Evolutionary conservation across 495 filamentous ascomycete genomes (phyloP).

Genomic region (Penicillium ucsense): DNA sequence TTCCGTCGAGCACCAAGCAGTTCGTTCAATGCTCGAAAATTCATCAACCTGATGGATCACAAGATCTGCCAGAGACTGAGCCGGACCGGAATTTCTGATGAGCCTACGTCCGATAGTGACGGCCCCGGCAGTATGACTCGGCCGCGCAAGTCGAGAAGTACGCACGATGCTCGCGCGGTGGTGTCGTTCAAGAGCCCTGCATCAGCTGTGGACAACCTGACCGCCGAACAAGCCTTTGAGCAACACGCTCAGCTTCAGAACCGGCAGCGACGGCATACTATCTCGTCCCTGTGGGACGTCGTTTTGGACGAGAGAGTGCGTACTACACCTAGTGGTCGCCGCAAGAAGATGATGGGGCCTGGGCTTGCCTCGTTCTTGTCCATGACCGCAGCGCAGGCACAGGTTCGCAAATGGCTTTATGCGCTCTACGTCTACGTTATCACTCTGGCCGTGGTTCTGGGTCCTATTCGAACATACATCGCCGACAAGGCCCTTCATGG

Average conservation of each 20-base stretch:
- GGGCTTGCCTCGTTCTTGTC: conserved; percentile 65
- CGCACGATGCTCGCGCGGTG: conserved; percentile 12
- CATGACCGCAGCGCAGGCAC: conserved; percentile 69
- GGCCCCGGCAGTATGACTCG: conserved; percentile 15
- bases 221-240: conserved; percentile 17
- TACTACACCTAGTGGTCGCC: conserved; percentile 54
- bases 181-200: conserved; percentile 5
- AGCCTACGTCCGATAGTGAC: conserved; percentile 37
- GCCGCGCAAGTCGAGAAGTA: conserved; percentile 22
- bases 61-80: conserved; percentile 36
- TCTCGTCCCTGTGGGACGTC: conserved; percentile 33
- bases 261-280: conserved; percentile 44
- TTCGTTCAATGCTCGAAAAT: conserved; percentile 35
- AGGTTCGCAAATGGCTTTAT: conserved; percentile 71
- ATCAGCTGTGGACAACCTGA: conserved; percentile 14
- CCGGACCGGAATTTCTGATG: conserved; percentile 22
- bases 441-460: conserved; percentile 53
- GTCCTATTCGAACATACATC: conserved; percentile 63
- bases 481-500: conserved; percentile 52
- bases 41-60: conserved; percentile 44
- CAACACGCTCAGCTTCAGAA: conserved; percentile 6
- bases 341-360: conserved; percentile 56
- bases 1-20: conserved; percentile 51
- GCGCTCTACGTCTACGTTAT: conserved; percentile 65
- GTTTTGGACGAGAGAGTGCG: conserved; percentile 25